Conservation (phyloP, 108 stramenopile species). For the Nannochloropsis oceanica region DNA sequence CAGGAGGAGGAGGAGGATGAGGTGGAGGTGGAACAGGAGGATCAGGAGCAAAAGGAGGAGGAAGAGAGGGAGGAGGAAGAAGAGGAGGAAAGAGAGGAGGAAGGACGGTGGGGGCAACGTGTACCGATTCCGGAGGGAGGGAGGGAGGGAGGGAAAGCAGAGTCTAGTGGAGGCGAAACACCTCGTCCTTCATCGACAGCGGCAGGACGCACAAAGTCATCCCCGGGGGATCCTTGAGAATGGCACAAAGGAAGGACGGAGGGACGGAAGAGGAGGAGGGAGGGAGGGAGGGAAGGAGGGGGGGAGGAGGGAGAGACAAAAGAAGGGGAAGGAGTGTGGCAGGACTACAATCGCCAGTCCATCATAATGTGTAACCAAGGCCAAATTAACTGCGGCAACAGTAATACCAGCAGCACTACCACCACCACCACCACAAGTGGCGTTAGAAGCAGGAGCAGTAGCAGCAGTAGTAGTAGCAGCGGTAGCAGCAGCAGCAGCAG, state of each 20-base stretch:
- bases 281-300: not conserved
- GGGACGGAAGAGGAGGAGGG: not conserved
- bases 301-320: not conserved
- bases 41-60: not conserved
- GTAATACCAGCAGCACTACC: too few relatives aligned
- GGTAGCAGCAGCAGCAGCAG: too few relatives aligned
- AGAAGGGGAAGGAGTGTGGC: too few relatives aligned
- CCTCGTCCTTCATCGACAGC: not conserved
- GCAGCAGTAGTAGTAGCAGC: too few relatives aligned
- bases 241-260: not conserved
- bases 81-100: too few relatives aligned
- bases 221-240: not conserved
- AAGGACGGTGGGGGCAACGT: too few relatives aligned
- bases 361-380: too few relatives aligned
- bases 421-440: too few relatives aligned
- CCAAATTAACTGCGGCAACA: too few relatives aligned
- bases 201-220: not conserved
- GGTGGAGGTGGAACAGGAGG: not conserved
- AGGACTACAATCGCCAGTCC: too few relatives aligned
- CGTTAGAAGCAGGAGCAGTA: too few relatives aligned
- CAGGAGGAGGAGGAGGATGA: not conserved
- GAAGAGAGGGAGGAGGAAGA: not conserved
- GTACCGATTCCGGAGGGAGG: too few relatives aligned
- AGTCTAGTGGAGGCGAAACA: not conserved
- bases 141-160: not conserved